Evolutionary conservation across 305 asterid species (phyloP).

Genomic region (Salvia sclarea): DNA sequence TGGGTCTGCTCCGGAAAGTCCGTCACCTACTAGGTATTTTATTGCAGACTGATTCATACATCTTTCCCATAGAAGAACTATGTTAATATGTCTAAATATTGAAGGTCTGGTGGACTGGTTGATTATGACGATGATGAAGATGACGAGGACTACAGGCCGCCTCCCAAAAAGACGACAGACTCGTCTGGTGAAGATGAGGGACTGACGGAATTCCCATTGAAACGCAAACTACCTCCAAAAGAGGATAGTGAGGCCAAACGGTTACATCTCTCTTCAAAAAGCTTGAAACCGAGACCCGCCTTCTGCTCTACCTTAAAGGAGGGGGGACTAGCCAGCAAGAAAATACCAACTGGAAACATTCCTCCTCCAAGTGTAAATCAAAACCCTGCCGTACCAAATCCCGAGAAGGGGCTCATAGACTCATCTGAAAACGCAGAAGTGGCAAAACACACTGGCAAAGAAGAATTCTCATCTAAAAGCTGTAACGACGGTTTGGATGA

Average conservation of each 20-base stretch:
- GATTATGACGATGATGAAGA: slow-evolving; percentile 98
- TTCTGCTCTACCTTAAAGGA: slow-evolving; percentile 70
- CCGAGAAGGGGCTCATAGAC: slow-evolving; percentile 34
- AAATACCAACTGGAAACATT: slow-evolving; percentile 39
- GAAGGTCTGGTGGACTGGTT: slow-evolving; percentile 90
- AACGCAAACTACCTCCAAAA: slow-evolving; percentile 64
- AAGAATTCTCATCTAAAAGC: slow-evolving; percentile 48
- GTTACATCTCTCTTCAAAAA: slow-evolving; percentile 56
- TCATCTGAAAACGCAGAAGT: slow-evolving; percentile 39
- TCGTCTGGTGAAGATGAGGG: slow-evolving; percentile 61
- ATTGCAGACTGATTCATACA: slow-evolving; percentile 6
- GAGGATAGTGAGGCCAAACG: slow-evolving; percentile 73
- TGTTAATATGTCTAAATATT: slow-evolving; percentile 24
- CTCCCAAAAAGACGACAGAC: slow-evolving; percentile 59
- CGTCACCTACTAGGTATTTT: slow-evolving; percentile 57
- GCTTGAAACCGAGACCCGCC: slow-evolving; percentile 70
- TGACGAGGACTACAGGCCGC: slow-evolving; percentile 91
- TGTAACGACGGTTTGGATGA: slow-evolving; percentile 46
- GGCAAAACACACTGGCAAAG: slow-evolving; percentile 39
- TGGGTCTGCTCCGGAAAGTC: slow-evolving; percentile 52
- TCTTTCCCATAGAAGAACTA: neutral
- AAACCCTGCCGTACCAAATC: slow-evolving; percentile 33
- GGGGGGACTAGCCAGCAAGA: slow-evolving; percentile 58
- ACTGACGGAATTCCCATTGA: slow-evolving; percentile 55
- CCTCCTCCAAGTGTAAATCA: slow-evolving; percentile 41